These are phyloP conservation scores for Clitocybe nebularis DNA, from an alignment of 1,284 basidiomycete genomes.

Conservation along the genomic window DNA sequence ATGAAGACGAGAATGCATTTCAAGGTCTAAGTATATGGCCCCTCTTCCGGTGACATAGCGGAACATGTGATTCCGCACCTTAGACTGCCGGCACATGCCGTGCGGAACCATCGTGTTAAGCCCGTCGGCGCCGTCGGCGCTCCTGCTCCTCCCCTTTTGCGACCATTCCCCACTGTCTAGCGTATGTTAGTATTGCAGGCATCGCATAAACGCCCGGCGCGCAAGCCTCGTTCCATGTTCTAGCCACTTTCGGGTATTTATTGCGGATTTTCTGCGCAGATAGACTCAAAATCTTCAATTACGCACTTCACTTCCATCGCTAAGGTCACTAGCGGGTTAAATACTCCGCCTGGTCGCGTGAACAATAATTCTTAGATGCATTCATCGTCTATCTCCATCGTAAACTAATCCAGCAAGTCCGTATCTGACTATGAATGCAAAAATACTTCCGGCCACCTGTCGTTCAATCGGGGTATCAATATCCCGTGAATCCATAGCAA, in stretches of 20 bases:
- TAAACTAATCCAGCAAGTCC: slow-evolving; percentile 85
- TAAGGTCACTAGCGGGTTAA: too few species aligned
- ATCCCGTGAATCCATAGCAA: slow-evolving; percentile 2
- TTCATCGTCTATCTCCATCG: slow-evolving; percentile 79
- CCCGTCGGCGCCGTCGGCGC: slow-evolving; percentile 26
- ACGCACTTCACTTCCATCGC: too few species aligned
- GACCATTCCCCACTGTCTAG: neutral
- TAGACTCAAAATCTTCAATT: neutral
- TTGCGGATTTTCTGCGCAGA: neutral
- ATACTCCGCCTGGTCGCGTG: too few species aligned
- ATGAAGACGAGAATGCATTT: slow-evolving; percentile 11
- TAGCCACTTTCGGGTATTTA: too few species aligned
- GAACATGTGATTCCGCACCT: slow-evolving; percentile 35
- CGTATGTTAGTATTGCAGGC: neutral
- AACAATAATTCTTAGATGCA: neutral
- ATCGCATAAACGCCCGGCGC: slow-evolving; percentile 1
- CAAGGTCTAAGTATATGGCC: slow-evolving; percentile 11
- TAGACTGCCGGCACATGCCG: slow-evolving; percentile 23
- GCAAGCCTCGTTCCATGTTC: too few species aligned
- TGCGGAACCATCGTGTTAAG: slow-evolving; percentile 18
- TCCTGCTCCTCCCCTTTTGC: slow-evolving; percentile 12
- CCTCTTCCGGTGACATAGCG: slow-evolving; percentile 16
- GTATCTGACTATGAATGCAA: slow-evolving; percentile 84
- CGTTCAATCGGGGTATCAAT: slow-evolving; percentile 4
- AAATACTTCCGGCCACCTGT: slow-evolving; percentile 64